Evolutionary conservation across 2,329 filamentous ascomycete genomes (phyloP).

Genomic region (Stylonectria norvegica): DNA sequence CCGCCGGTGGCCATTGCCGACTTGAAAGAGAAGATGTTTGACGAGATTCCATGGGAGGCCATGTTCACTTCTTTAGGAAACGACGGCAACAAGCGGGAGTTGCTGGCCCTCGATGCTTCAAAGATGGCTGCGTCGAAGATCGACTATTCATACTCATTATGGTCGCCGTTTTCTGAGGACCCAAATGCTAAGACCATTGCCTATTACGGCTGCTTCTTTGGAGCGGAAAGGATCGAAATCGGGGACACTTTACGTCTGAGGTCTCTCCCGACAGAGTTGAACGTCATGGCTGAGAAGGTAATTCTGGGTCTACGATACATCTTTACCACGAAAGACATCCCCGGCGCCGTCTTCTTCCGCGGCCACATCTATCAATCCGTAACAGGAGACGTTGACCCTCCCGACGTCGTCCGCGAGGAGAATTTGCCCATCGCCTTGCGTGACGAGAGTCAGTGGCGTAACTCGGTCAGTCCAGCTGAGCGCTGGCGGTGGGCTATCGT

Average conservation of each 20-base stretch:
- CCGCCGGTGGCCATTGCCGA: slow-evolving; percentile 40
- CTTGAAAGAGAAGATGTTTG: slow-evolving; percentile 38
- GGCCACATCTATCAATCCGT: slow-evolving; percentile 39
- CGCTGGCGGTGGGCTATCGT: slow-evolving; percentile 40
- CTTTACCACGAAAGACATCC: slow-evolving; percentile 34
- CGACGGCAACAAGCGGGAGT: slow-evolving; percentile 38
- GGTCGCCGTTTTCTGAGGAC: slow-evolving; percentile 36
- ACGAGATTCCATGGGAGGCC: slow-evolving; percentile 42
- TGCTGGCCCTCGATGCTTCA: slow-evolving; percentile 47
- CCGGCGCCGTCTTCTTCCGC: slow-evolving; percentile 38
- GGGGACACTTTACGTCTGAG: slow-evolving; percentile 49
- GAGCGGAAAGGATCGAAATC: slow-evolving; percentile 47
- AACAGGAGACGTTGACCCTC: slow-evolving; percentile 22
- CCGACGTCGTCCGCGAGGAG: slow-evolving; percentile 33
- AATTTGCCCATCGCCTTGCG: slow-evolving; percentile 40
- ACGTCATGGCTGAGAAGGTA: slow-evolving; percentile 29
- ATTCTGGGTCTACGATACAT: slow-evolving; percentile 41
- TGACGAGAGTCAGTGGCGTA: slow-evolving; percentile 40
- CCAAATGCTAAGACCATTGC: slow-evolving; percentile 31
- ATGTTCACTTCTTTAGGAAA: slow-evolving; percentile 32
- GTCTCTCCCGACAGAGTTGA: slow-evolving; percentile 37
- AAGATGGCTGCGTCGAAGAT: slow-evolving; percentile 49
- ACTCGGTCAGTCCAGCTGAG: slow-evolving; percentile 30
- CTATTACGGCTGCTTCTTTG: slow-evolving; percentile 49
- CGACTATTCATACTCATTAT: slow-evolving; percentile 49